Evolutionary conservation across 2,329 filamentous ascomycete species (phyloP).

Genomic region (Aspergillus awamori): DNA sequence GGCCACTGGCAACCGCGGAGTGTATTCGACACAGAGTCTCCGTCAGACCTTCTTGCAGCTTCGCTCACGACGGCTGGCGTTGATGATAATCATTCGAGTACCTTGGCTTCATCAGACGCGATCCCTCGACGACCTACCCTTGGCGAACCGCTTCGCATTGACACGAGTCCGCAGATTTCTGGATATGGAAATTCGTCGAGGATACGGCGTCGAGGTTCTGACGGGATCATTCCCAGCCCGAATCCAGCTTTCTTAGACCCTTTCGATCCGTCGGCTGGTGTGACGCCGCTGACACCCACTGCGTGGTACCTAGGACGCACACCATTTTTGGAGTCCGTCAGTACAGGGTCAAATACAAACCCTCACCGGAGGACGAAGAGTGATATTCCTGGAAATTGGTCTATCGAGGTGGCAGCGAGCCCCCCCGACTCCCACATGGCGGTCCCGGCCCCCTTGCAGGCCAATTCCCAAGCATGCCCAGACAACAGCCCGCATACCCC

Average conservation of each 20-base stretch:
- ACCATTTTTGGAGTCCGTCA: conserved; percentile 47
- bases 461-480: conserved; percentile 28
- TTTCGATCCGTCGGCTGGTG: conserved; percentile 45
- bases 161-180: conserved; percentile 55
- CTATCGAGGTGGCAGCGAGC: conserved; percentile 31
- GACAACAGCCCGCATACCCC: conserved; percentile 40
- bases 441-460: conserved; percentile 35
- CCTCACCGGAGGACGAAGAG: conserved; percentile 53
- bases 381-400: conserved; percentile 55
- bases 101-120: conserved; percentile 28
- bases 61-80: conserved; percentile 11
- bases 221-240: conserved; percentile 66
- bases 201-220: conserved; percentile 66
- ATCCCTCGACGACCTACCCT: conserved; percentile 65
- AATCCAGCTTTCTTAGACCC: conserved; percentile 47
- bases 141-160: conserved; percentile 70
- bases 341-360: conserved; percentile 26
- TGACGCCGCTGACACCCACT: conserved; percentile 66
- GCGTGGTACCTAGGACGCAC: conserved; percentile 63
- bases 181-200: conserved; percentile 61
- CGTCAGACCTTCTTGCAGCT: conserved; percentile 11
- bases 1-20: conserved; percentile 24
- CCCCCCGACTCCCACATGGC: conserved; percentile 40
- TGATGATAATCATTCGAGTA: conserved; percentile 4
- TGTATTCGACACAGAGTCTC: conserved; percentile 11